These are phyloP conservation scores for Cytospora piceicola DNA, from an alignment of 2,329 filamentous ascomycete genomes.

Conservation along the genomic window DNA sequence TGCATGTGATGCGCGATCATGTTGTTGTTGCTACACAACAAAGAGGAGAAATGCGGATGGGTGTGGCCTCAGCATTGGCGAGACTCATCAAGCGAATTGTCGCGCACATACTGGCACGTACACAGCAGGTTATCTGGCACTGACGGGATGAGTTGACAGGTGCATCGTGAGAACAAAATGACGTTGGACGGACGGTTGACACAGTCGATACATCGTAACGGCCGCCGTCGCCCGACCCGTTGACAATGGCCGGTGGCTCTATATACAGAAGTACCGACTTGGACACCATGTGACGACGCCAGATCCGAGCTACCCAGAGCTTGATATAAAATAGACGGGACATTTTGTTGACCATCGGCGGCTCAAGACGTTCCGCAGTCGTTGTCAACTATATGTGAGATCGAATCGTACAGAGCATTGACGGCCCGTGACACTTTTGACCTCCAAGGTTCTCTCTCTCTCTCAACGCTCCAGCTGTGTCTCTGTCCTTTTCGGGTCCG, in stretches of 20 bases:
- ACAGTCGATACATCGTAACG: not conserved
- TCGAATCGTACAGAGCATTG: too few species aligned
- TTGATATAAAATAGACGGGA: not conserved
- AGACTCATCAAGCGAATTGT: not conserved
- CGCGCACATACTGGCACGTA: not conserved
- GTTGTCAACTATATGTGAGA: not conserved
- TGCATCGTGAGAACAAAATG: constrained; percentile 8
- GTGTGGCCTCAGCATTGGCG: constrained; percentile 1
- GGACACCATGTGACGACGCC: too few species aligned
- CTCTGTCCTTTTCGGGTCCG: too few species aligned
- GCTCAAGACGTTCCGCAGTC: not conserved
- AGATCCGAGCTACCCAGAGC: not conserved
- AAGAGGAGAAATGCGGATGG: not conserved
- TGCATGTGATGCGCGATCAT: constrained; percentile 21
- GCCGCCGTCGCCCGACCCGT: not conserved
- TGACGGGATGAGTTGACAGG: not conserved
- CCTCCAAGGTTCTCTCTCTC: too few species aligned
- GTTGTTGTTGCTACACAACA: not conserved
- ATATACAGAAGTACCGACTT: too few species aligned
- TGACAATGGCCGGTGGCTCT: too few species aligned
- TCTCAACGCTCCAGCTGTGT: too few species aligned
- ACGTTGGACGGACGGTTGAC: not conserved
- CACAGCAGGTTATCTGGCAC: not conserved
- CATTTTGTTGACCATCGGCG: not conserved
- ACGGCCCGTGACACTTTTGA: too few species aligned